phyloP scores from a whole-genome alignment of 306 rosid species.

The Fragaria vesca region DNA sequence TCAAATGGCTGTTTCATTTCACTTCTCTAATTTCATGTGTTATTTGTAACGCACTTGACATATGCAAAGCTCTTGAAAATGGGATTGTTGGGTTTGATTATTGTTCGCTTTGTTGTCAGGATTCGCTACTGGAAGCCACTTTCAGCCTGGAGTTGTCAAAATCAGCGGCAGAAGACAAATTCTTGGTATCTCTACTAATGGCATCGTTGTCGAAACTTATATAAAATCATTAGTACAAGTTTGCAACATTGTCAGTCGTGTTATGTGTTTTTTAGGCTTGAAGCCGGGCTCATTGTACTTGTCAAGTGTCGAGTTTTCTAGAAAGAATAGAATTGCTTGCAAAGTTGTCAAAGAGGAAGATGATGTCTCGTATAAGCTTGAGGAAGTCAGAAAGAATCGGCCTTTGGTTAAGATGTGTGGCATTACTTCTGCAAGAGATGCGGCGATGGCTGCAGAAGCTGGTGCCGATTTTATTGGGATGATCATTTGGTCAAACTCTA shows the following conservation, averaged over 20 bases:
- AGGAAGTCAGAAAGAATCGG: constrained; percentile 40
- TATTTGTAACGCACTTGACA: background rate
- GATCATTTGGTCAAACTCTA: constrained; percentile 92
- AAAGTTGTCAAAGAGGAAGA: constrained; percentile 29
- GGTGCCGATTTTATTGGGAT: constrained; percentile 95
- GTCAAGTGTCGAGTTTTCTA: constrained; percentile 30
- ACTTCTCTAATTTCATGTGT: background rate
- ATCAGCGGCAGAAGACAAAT: constrained; percentile 26
- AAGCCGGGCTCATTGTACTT: constrained; percentile 31
- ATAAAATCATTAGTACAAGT: background rate
- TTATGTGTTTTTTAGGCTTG: constrained; percentile 40
- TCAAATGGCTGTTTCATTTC: background rate
- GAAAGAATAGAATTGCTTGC: constrained; percentile 45
- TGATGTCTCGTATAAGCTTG: constrained; percentile 21
- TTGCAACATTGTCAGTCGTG: background rate
- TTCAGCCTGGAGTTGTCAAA: constrained; percentile 35
- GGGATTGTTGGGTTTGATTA: background rate
- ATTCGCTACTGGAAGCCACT: constrained; percentile 38
- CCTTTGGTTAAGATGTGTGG: constrained; percentile 95
- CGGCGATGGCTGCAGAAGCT: constrained; percentile 87
- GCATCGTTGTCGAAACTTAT: background rate
- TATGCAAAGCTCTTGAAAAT: background rate
- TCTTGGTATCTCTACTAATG: constrained; percentile 29
- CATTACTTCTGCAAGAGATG: constrained; percentile 85
- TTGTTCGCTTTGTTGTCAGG: constrained; percentile 29